These are phyloP conservation scores for Aspergillus sp. DNA, from an alignment of 2,329 filamentous ascomycete genomes.

Conservation along the genomic window DNA sequence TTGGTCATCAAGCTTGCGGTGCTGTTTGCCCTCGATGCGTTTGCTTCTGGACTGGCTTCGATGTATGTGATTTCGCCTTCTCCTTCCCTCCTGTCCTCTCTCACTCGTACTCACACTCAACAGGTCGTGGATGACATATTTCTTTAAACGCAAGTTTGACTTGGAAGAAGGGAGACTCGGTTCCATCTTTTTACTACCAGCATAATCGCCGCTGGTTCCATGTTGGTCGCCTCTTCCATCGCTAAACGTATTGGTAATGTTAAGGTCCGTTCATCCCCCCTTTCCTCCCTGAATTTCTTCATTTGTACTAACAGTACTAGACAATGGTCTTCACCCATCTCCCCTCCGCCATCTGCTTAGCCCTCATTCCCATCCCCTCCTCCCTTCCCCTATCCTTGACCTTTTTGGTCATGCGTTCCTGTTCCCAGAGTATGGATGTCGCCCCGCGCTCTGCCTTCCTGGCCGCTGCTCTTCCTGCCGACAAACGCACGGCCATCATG, in stretches of 20 bases:
- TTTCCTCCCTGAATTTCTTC: conserved; percentile 6
- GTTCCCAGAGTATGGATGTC: conserved; percentile 64
- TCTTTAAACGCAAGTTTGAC: conserved; percentile 52
- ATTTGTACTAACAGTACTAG: conserved; percentile 26
- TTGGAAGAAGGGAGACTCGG: conserved; percentile 51
- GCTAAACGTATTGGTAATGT: conserved; percentile 58
- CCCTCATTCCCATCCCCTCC: conserved; percentile 56
- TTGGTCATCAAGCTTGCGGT: conserved; percentile 53
- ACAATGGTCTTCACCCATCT: conserved; percentile 75
- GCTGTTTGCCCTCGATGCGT: conserved; percentile 64
- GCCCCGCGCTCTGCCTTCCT: conserved; percentile 67
- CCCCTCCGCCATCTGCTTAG: conserved; percentile 62
- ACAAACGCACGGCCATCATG: conserved; percentile 68
- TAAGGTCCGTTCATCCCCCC: conserved; percentile 21
- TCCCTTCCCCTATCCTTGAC: conserved; percentile 51
- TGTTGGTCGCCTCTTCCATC: conserved; percentile 55
- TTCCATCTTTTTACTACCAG: conserved; percentile 48
- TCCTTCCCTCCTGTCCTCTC: conserved; percentile 23
- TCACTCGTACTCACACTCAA: conserved; percentile 11
- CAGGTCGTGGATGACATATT: conserved; percentile 51
- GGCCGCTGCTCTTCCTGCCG: conserved; percentile 58
- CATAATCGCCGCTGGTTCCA: conserved; percentile 38
- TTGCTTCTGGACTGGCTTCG: conserved; percentile 66
- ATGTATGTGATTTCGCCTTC: conserved; percentile 43
- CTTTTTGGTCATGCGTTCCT: conserved; percentile 59